These are phyloP conservation scores for Ambrosiella beaveri DNA, from an alignment of 2,329 filamentous ascomycete species.

Conservation along the genomic window DNA sequence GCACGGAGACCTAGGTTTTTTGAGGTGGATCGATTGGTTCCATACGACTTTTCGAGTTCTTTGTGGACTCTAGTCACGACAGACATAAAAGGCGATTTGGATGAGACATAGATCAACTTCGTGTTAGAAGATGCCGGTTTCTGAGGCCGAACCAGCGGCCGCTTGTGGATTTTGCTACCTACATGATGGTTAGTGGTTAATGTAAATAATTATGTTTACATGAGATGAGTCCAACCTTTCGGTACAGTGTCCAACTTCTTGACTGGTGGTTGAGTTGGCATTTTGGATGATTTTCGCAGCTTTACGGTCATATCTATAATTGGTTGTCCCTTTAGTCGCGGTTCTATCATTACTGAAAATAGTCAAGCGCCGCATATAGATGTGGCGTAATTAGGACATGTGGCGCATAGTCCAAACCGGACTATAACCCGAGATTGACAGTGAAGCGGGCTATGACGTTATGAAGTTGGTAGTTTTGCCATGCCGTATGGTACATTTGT, in stretches of 20 bases:
- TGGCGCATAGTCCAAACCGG: too few species aligned
- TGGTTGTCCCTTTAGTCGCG: neutral
- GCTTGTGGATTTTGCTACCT: slow-evolving; percentile 34
- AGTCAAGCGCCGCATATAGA: neutral
- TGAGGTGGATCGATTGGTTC: slow-evolving; percentile 9
- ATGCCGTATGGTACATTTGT: neutral
- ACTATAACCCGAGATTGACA: too few species aligned
- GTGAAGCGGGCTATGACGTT: neutral
- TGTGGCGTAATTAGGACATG: slow-evolving; percentile 1
- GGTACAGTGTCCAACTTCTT: slow-evolving; percentile 23
- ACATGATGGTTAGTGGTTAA: neutral
- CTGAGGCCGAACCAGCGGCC: slow-evolving; percentile 27
- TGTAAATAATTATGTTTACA: neutral
- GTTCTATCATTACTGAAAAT: slow-evolving; percentile 2
- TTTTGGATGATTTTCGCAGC: neutral
- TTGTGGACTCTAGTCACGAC: slow-evolving; percentile 47
- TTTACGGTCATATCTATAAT: neutral
- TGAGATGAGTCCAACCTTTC: slow-evolving; percentile 17
- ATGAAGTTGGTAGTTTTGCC: neutral
- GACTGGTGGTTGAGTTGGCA: slow-evolving; percentile 13
- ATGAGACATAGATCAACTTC: slow-evolving; percentile 45
- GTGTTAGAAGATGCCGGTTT: slow-evolving; percentile 26
- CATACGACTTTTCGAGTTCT: slow-evolving; percentile 36
- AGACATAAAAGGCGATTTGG: slow-evolving; percentile 49
- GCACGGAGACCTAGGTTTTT: slow-evolving; percentile 29